Evolutionary conservation across 2,329 filamentous ascomycete species (phyloP).

Genomic region (Paraphoma sp.): DNA sequence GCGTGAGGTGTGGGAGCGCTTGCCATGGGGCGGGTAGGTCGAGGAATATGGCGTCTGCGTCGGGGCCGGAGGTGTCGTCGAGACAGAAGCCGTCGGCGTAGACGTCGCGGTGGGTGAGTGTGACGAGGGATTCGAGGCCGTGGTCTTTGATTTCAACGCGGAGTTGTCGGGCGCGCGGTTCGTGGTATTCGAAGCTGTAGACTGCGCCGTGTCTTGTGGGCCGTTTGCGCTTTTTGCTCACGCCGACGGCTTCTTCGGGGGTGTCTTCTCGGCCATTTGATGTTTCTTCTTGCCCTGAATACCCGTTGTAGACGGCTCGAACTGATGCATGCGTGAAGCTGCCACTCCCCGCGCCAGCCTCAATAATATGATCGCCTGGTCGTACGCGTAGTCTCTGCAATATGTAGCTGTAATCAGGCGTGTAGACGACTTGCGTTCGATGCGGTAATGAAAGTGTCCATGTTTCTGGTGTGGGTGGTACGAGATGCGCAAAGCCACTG

Average conservation of each 20-base stretch:
- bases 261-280: constrained; percentile 19
- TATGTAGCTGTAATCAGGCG: constrained; percentile 85
- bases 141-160: constrained; percentile 73
- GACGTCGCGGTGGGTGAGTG: constrained; percentile 79
- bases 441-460: constrained; percentile 84
- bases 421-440: constrained; percentile 86
- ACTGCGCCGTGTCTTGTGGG: constrained; percentile 66
- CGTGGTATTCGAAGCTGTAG: constrained; percentile 84
- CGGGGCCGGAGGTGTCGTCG: constrained; percentile 25
- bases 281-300: constrained; percentile 52
- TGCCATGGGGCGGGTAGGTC: constrained; percentile 84
- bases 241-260: constrained; percentile 41
- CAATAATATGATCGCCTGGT: constrained; percentile 76
- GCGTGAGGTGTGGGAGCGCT: constrained; percentile 76
- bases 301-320: constrained; percentile 77
- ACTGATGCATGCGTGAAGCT: constrained; percentile 83
- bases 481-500: constrained; percentile 76
- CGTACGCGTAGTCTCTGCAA: constrained; percentile 76
- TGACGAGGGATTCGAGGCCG: constrained; percentile 68
- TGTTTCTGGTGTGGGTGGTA: constrained; percentile 80
- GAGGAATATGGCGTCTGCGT: constrained; percentile 75
- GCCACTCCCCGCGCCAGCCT: constrained; percentile 82
- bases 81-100: constrained; percentile 77
- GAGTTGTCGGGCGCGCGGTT: constrained; percentile 73
- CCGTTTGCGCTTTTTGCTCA: constrained; percentile 35